phyloP scores from a whole-genome alignment of 495 filamentous ascomycete genomes.

The Hyaloscypha finlandica region DNA sequence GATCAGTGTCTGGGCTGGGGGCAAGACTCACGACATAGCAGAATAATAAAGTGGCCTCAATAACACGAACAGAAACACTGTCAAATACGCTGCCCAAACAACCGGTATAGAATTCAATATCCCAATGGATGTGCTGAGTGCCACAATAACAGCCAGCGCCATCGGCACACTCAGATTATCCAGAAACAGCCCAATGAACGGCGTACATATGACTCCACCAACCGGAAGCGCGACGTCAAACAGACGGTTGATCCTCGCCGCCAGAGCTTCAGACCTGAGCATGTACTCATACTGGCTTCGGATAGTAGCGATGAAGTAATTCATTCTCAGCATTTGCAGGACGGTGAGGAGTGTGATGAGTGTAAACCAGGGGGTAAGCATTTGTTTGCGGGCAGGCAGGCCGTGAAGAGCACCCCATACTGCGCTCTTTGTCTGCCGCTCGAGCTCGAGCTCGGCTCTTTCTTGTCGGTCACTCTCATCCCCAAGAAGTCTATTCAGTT shows the following conservation, averaged over 20 bases:
- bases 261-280: constrained; percentile 55
- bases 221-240: constrained; percentile 88
- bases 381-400: constrained; percentile 69
- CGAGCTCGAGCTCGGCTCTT: constrained; percentile 51
- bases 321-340: constrained; percentile 90
- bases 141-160: constrained; percentile 70
- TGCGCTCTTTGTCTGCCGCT: constrained; percentile 58
- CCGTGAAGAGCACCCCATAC: constrained; percentile 92
- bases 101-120: constrained; percentile 72
- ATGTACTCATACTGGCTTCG: constrained; percentile 80
- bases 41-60: constrained; percentile 78
- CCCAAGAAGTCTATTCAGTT: constrained; percentile 48
- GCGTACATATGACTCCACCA: constrained; percentile 79
- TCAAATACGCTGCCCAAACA: constrained; percentile 66
- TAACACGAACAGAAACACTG: constrained; percentile 75
- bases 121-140: constrained; percentile 73
- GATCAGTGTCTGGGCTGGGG: background rate
- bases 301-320: constrained; percentile 94
- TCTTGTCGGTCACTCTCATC: constrained; percentile 44
- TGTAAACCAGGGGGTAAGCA: constrained; percentile 81
- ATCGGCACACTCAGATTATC: constrained; percentile 74
- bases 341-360: constrained; percentile 86
- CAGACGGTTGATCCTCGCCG: constrained; percentile 71
- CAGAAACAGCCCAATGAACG: constrained; percentile 82
- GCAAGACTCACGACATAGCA: constrained; percentile 50